Evolutionary conservation across 306 rosid genomes (phyloP).

Genomic region (Medicago lupulina): DNA sequence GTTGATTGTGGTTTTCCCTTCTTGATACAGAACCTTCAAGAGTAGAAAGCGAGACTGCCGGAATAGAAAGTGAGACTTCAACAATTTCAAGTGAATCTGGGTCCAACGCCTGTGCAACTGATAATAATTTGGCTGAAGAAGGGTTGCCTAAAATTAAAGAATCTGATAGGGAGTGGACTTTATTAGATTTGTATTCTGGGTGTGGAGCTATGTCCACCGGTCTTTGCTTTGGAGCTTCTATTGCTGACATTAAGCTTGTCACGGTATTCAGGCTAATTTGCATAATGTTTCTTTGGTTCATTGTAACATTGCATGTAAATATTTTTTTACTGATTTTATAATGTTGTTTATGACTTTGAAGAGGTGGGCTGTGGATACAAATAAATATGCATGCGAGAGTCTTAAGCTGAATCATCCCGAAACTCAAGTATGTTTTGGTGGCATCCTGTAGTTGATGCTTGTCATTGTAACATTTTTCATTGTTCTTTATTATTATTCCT

Average conservation of each 20-base stretch:
- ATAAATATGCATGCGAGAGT: conserved; percentile 47
- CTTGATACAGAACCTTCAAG: conserved; percentile 14
- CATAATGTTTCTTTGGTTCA: background rate
- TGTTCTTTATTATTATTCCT: no score
- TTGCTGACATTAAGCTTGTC: conserved; percentile 50
- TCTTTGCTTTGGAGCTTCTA: conserved; percentile 51
- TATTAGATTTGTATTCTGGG: conserved; percentile 53
- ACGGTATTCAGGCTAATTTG: conserved; percentile 41
- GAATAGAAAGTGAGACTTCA: conserved; percentile 27
- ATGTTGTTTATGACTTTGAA: conserved; percentile 19
- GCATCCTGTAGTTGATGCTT: background rate
- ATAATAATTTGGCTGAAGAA: background rate
- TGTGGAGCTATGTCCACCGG: conserved; percentile 67
- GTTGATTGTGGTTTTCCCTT: background rate
- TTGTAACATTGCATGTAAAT: background rate
- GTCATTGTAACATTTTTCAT: background rate
- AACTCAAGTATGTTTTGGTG: conserved; percentile 43
- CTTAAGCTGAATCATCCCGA: conserved; percentile 52
- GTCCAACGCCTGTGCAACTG: background rate
- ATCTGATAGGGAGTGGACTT: conserved; percentile 27
- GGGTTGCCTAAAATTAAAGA: background rate
- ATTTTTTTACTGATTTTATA: background rate
- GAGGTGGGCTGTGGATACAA: conserved; percentile 61
- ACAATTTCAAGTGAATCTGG: conserved; percentile 44
- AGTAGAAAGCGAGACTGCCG: background rate